These are phyloP conservation scores for Dryadomyces quercus-mongolicae DNA, from an alignment of 2,329 filamentous ascomycete genomes.

Conservation along the genomic window DNA sequence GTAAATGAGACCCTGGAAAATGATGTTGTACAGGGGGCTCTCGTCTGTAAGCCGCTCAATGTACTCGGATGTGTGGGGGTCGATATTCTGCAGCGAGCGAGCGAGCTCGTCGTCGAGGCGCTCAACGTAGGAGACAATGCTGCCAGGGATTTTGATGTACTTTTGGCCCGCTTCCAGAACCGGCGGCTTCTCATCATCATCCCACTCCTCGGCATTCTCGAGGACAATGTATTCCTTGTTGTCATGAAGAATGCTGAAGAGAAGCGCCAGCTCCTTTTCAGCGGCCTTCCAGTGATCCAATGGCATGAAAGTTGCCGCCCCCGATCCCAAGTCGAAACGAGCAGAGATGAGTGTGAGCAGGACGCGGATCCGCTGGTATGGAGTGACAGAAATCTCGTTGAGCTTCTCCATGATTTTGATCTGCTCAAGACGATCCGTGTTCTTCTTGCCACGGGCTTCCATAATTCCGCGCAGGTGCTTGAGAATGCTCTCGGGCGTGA, in stretches of 20 bases:
- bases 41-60: constrained; percentile 92
- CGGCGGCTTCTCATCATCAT: constrained; percentile 93
- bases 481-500: constrained; percentile 94
- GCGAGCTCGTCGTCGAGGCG: constrained; percentile 94
- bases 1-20: constrained; percentile 81
- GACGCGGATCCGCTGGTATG: constrained; percentile 90
- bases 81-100: constrained; percentile 91
- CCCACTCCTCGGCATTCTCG: constrained; percentile 94
- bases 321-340: constrained; percentile 81
- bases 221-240: constrained; percentile 75
- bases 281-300: constrained; percentile 96
- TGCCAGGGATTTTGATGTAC: constrained; percentile 85
- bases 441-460: constrained; percentile 97
- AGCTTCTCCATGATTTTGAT: constrained; percentile 97
- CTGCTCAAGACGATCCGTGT: constrained; percentile 89
- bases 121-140: constrained; percentile 88
- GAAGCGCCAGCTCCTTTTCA: constrained; percentile 68
- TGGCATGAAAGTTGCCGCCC: constrained; percentile 70
- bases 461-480: constrained; percentile 90
- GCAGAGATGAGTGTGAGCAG: constrained; percentile 86
- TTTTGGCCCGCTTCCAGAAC: constrained; percentile 59
- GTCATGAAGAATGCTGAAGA: constrained; percentile 68
- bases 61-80: constrained; percentile 97
- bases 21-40: constrained; percentile 78
- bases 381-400: constrained; percentile 72